Base-by-base conservation (phyloP, 495 filamentous ascomycete species). In the Tuber aestivum region DNA sequence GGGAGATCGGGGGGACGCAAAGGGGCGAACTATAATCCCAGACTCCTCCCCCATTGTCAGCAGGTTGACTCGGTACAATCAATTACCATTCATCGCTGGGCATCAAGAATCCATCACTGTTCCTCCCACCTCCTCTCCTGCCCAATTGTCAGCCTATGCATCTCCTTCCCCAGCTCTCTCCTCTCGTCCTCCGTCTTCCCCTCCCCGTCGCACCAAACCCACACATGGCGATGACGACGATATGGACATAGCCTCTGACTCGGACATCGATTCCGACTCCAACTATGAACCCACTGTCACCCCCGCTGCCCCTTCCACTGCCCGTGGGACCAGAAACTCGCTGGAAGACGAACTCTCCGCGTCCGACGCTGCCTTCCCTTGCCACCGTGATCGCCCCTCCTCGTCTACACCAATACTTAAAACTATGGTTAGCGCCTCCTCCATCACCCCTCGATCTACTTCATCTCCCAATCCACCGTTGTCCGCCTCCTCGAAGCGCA, bases 261-360 rank as follows among this genome's bases (percentile, higher is more conserved):
- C 27, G 4, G 56, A 32, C 27, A 35, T 20, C 14, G 56, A 35
- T 32, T 35, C 56, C 16, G 56, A 18, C 16, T 35, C 56, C 16
- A 14, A 35, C 12, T 65, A 65, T 18, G 32, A 65, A 18, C 56
- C 56, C n/a, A 16, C 27, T 10, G n/a, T 16, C 27, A 61, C 56
- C n/a, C n/a, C n/a, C 10, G 6, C n/a, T 12, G n/a, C 32, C 10
- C n/a, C 56, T 65, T 20, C 56, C 16, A 18, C 9, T 14, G 20
- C 1, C 56, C 3, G 27, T 5, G 10, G 32, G 14, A 0, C 56
- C 56, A 35, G 12, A 12, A 20, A 40, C n/a, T 37, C 38, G 5
- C 41, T 37, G 10, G 69, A 71, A 20, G 73, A 75, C n/a, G 68
- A 75, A 38, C 23, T 72, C 14, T 75, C 41, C 41, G 37, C 20